Evolutionary conservation across 129 eudicot species (phyloP), one percentile per base, ranked within the genome.

Genomic region (Chrysanthemum seticuspe): DNA sequence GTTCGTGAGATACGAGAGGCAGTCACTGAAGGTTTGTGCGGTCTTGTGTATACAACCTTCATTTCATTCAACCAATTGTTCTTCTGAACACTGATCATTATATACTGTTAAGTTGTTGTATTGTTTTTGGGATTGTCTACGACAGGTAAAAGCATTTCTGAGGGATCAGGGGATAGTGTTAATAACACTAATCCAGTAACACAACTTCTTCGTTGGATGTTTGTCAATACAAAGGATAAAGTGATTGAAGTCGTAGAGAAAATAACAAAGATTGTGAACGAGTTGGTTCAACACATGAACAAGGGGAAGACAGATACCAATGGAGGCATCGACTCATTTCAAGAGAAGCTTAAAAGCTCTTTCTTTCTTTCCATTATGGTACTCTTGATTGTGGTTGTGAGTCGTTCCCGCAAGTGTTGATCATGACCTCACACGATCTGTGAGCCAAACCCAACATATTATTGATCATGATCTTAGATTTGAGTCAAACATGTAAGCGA

Each of bases 1-100:
- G 97, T 92, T n/a, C 88, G 81, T 31, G 91, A 92, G 79, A 78
- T 92, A 52, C 80, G 94, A 44, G 85, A 83, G 31, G 83, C 91
- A 5, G 61, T 84, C 47, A 34, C 3, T 3, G 72, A 77, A 81
- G 97, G 97, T 91, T 75, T 48, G 85, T 80, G 1, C 1, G 0
- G 1, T 29, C 29, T 53, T 16, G 5, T 53, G 58, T 11, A 53
- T 53, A 10, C 58, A 53, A 40, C 47, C 47, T 62, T 62, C 48
- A 34, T 62, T 62, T 62, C 48, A 27, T 18, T 66, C 13, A 40
- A 29, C 5, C 31, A 29, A 63, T 0, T 62, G 6, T 25, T 62
- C 47, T 23, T 62, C 12, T 27, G 15, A 62, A 62, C 27, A 25
- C 5, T 63, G 49, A 47, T 63, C 12, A 8, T 23, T 14, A 6